Conservation (phyloP, 768 basidiomycete species). For the Rossbeevera mucosa region DNA sequence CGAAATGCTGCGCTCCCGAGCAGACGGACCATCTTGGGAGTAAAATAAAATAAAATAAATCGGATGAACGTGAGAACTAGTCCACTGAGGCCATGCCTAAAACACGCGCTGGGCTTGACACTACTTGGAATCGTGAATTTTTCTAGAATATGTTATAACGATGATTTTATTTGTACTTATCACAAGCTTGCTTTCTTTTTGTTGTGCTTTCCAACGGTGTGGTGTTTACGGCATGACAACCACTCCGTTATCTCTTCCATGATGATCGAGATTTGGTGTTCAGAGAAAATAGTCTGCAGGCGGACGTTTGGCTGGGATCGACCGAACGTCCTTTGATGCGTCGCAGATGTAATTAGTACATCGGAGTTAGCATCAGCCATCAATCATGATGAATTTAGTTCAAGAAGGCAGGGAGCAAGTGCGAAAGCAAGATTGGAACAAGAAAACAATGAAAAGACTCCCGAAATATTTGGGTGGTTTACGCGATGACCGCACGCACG, state of each 20-base stretch:
- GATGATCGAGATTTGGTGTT: constrained; percentile 7
- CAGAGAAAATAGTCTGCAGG: constrained; percentile 85
- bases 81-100: constrained; percentile 22
- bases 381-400: not conserved
- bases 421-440: not conserved
- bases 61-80: constrained; percentile 17
- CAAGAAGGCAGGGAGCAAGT: not conserved
- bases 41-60: not conserved
- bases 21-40: not conserved
- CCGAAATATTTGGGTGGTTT: not conserved
- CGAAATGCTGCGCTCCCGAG: not conserved
- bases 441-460: not conserved
- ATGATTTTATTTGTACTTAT: not conserved
- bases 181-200: not conserved
- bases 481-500: not conserved
- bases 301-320: constrained; percentile 78
- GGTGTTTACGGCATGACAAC: constrained; percentile 16
- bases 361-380: constrained; percentile 3
- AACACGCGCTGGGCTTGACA: constrained; percentile 21
- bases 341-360: not conserved
- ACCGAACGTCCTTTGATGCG: constrained; percentile 62
- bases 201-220: not conserved
- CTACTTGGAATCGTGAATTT: constrained; percentile 8
- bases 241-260: constrained; percentile 7
- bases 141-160: not conserved